Evolutionary conservation across 148 eudicot genomes (phyloP), one percentile per base, ranked within the genome.

Genomic region (Beta vulgaris): DNA sequence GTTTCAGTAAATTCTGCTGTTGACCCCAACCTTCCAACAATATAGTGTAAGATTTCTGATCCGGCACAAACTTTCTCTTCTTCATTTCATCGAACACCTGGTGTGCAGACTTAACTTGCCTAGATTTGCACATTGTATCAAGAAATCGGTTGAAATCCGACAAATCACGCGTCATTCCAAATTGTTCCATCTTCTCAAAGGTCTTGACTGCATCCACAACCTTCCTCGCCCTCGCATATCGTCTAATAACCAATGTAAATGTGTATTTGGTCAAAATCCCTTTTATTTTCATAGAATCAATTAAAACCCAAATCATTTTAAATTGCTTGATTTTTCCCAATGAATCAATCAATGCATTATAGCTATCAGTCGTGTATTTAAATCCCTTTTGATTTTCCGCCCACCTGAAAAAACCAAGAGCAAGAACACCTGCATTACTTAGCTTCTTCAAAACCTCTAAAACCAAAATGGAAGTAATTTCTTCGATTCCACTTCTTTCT

Each of bases 1-100:
- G 55, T 28, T 77, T 85, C 67, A 87, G 76, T 71, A 91, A 68
- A 83, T 91, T 88, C 73, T 80, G 79, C 49, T 90, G 90, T 31
- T 88, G 88, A 46, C 97, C 95, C 91, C 93, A 93, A 0, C 98
- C 98, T 76, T 93, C 97, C 29, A 93, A 69, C 51, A 93, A 44
- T 55, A 91, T 88, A 0, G 90, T 72, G 48, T 91, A 93, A 1
- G 95, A 80, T 76, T 87, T 93, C 64, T 87, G 79, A 78, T 91
- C 87, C 9, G 97, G 89, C 31, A 13, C 58, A 80, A 93, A 91
- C 55, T 82, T 86, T 70, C 77, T 80, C 51, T 86, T 80, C 19
- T 82, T 84, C 98, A 86, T 85, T 83, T 90, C 82, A 87, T 90
- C 93, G 63, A 93, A 90, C 91, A 90, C 85, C 77, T 88, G 69